These are phyloP conservation scores for Globisporangium spiculum DNA, from an alignment of 352 stramenopile species.

Conservation along the genomic window DNA sequence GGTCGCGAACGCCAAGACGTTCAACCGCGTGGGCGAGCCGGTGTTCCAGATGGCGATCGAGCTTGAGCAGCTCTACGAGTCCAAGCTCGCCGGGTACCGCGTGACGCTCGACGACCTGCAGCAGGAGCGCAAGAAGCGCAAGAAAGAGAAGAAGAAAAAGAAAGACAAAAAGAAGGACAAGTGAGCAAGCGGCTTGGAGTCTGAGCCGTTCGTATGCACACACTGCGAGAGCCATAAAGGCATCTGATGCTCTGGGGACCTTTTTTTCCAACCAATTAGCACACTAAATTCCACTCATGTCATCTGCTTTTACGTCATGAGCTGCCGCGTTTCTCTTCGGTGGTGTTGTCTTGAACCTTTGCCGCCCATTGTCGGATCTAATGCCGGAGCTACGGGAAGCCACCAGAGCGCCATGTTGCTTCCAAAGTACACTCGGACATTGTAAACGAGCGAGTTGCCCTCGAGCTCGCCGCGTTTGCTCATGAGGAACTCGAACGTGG, in stretches of 20 bases:
- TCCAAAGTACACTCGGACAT: slow-evolving; percentile 71
- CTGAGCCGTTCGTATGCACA: not conserved
- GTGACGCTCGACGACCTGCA: slow-evolving; percentile 77
- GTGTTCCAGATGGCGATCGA: slow-evolving; percentile 85
- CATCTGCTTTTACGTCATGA: slow-evolving; percentile 28
- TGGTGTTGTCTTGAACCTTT: slow-evolving; percentile 7
- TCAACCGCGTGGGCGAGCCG: slow-evolving; percentile 77
- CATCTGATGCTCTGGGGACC: not conserved
- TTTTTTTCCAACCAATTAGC: not conserved
- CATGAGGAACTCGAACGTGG: slow-evolving; percentile 75
- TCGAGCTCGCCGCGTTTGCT: slow-evolving; percentile 48
- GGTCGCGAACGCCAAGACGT: slow-evolving; percentile 81
- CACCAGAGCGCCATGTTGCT: slow-evolving; percentile 47
- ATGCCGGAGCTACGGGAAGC: slow-evolving; percentile 45
- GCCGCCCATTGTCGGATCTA: slow-evolving; percentile 30
- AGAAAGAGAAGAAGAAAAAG: slow-evolving; percentile 89
- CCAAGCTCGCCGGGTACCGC: slow-evolving; percentile 61
- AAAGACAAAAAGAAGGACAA: slow-evolving; percentile 90
- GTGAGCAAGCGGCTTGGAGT: slow-evolving; percentile 17
- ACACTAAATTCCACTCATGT: not conserved
- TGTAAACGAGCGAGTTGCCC: slow-evolving; percentile 39
- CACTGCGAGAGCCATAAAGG: not conserved
- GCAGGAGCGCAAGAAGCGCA: slow-evolving; percentile 82
- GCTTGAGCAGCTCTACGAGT: slow-evolving; percentile 71
- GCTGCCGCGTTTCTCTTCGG: slow-evolving; percentile 33